Base-by-base conservation (phyloP, 257 asterid species). In the Nicotiana noctiflora region DNA sequence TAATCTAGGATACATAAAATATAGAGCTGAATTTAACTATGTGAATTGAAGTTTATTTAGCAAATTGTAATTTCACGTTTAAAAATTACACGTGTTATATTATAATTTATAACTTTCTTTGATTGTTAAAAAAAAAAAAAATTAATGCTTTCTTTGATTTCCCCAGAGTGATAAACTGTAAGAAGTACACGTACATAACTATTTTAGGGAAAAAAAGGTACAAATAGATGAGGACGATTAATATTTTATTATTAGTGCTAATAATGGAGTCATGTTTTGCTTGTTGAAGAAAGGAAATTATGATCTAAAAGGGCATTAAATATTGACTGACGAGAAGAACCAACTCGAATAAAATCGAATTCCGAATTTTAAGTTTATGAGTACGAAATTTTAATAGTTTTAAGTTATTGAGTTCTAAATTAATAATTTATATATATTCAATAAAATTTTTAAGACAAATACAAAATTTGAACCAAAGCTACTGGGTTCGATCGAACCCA, bases 301-400 rank as follows among this genome's bases (percentile, higher is more conserved):
- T 81, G 75, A 87, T 64, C 62, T 84, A 89, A 49, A 84, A 82
- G 8, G 93, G 88, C 92, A 84, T 84, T 84, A 77, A 19, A 18
- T 79, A 72, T 82, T 75, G 93, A 86, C 84, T 78, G 85, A 87
- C 68, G 84, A 82, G 40, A 65, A 27, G 79, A 67, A 81, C 72
- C 76, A 25, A 66, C 46, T 6, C 27, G 27, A 25, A 25, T 1
- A 25, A 1, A 25, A 1, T 1, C 27, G 27, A 1, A 25, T 1
- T 25, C 27, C 1, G 27, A 25, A 25, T 25, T 25, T 25, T 25
- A 25, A 25, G 27, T 1, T 25, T 25, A 25, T 1, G 27, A 25
- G 27, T 25, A 0, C 27, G 27, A 1, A 25, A 25, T 25, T 25
- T 1, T 25, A 25, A 25, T 25, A 1, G 27, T 25, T 25, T 25